phyloP scores from a whole-genome alignment of 2,329 filamentous ascomycete genomes.

The Polychaeton citri region DNA sequence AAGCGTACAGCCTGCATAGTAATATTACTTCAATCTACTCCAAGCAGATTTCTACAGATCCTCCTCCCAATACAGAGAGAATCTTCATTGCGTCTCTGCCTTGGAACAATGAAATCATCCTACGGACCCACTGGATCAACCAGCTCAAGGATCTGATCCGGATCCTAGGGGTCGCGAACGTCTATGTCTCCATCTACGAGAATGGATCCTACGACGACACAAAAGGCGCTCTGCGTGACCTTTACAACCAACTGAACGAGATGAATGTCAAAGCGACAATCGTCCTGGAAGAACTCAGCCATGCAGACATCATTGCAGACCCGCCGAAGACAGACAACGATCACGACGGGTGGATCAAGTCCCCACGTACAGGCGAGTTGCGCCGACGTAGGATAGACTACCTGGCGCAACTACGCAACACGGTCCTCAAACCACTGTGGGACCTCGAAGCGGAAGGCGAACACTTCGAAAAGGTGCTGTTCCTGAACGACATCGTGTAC shows the following conservation, averaged over 20 bases:
- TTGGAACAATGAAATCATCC: conserved; percentile 51
- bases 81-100: conserved; percentile 59
- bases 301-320: conserved; percentile 40
- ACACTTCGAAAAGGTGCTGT: conserved; percentile 47
- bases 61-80: conserved; percentile 6
- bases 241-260: conserved; percentile 42
- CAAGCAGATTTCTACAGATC: background rate
- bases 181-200: conserved; percentile 56
- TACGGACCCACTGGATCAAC: conserved; percentile 49
- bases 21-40: background rate
- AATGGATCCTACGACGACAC: conserved; percentile 58
- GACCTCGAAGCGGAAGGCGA: conserved; percentile 36
- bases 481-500: conserved; percentile 52
- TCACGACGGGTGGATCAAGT: conserved; percentile 47
- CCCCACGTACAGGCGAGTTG: conserved; percentile 33
- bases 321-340: conserved; percentile 26
- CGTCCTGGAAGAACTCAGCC: conserved; percentile 44
- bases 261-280: conserved; percentile 43
- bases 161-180: conserved; percentile 47
- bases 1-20: background rate
- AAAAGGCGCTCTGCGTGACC: conserved; percentile 44
- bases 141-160: conserved; percentile 45
- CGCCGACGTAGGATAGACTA: conserved; percentile 57
- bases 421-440: conserved; percentile 45
- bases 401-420: conserved; percentile 50